These are phyloP conservation scores for Epichloe aotearoae DNA, from an alignment of 2,329 filamentous ascomycete species.

Conservation along the genomic window DNA sequence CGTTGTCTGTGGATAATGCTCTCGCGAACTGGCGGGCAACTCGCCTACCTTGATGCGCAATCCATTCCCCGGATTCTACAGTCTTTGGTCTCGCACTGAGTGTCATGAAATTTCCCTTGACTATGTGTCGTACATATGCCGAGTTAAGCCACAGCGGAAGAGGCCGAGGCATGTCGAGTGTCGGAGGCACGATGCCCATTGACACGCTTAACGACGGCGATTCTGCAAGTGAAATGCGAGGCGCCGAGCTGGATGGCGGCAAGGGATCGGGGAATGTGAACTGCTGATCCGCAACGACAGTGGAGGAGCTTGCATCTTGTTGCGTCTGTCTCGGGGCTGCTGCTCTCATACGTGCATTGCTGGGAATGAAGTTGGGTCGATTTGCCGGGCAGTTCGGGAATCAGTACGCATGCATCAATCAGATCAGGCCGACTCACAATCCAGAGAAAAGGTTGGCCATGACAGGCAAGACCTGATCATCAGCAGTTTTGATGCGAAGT, in stretches of 20 bases:
- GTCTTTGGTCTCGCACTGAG: conserved; percentile 89
- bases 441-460: conserved; percentile 2
- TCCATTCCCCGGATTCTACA: conserved; percentile 88
- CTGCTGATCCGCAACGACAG: background rate
- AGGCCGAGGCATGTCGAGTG: conserved; percentile 33
- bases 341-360: conserved; percentile 1
- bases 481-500: background rate
- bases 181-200: background rate
- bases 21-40: background rate
- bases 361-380: background rate
- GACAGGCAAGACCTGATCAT: background rate
- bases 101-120: conserved; percentile 96
- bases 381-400: background rate
- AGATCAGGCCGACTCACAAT: background rate
- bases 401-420: background rate
- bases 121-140: conserved; percentile 68
- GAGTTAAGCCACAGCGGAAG: conserved; percentile 67
- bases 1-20: background rate
- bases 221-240: background rate
- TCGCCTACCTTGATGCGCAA: conserved; percentile 78
- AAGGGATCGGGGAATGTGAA: background rate
- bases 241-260: background rate
- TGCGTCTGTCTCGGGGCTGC: background rate
- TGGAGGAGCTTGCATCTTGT: background rate
- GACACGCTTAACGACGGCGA: background rate